Base-by-base conservation (phyloP, 257 asterid genomes). In the Solanum bulbocastanum region DNA sequence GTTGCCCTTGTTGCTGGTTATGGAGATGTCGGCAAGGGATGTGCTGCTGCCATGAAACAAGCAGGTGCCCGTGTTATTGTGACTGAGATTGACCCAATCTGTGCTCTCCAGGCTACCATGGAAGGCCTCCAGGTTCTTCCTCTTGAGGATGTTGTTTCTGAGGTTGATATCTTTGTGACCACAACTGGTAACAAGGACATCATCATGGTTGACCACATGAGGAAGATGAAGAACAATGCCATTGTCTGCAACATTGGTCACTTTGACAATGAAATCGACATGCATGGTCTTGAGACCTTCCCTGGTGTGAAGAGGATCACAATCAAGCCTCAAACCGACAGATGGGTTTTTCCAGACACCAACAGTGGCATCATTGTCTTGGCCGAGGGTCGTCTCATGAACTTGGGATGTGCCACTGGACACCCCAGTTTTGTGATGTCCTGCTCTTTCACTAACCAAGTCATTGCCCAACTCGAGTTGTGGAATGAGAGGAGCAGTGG, bases 391-490 rank as follows among this genome's bases (percentile, higher is more conserved):
- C 94, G 96, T 86, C 91, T 92, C 42, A 93, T 93, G 96, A 92
- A 93, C 93, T 91, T 93, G 92, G 96, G 96, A 10, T 93, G 96
- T 82, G 96, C 96, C 79, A 93, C 96, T 0, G 94, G 94, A 22
- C 96, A 93, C 86, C 96, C 96, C 0, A 93, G 96, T 89, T 93
- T 93, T 22, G 94, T 93, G 52, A 93, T 93, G 96, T 93, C 96
- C 0, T 93, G 96, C 88, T 93, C 93, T 4, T 93, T 93, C 88
- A 92, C 96, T 15, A 93, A 93, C 93, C 96, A 93, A 83, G 96
- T 93, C 15, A 93, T 93, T 40, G 96, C 96, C 23, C 94, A 93
- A 86, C 94, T 93, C 7, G 96, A 93, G 91, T 90, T 93, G 60
- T 93, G 96, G 96, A 93, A 91, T 16, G 94, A 93, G 90, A 92